phyloP scores from a whole-genome alignment of 2,329 filamentous ascomycete species.

The Gyromitra esculenta region DNA sequence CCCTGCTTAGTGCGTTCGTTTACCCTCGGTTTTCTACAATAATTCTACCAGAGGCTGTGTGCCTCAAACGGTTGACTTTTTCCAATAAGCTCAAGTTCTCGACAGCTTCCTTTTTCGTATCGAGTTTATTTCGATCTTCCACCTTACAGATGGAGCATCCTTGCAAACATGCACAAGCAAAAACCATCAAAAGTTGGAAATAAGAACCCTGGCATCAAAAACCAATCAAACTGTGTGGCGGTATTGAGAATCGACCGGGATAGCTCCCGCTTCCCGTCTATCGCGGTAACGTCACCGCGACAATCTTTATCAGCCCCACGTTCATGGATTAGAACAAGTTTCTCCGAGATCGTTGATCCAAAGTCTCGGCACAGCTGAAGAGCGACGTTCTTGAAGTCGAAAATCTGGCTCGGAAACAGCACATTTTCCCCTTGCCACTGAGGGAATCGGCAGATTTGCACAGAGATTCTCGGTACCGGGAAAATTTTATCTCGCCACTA shows the following conservation, averaged over 20 bases:
- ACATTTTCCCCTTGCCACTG: background rate
- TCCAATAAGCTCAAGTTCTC: background rate
- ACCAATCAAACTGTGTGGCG: background rate
- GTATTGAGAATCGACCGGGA: background rate
- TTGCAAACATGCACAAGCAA: background rate
- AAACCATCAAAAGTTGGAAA: background rate
- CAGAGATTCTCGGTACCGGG: background rate
- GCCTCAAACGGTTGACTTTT: background rate
- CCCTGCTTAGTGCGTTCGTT: no score
- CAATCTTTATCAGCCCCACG: background rate
- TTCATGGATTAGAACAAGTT: conserved; percentile 1
- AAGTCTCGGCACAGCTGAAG: background rate
- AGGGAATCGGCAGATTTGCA: background rate
- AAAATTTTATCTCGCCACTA: background rate
- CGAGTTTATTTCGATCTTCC: background rate
- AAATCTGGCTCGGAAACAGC: background rate
- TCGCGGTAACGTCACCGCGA: background rate
- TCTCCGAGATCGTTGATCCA: conserved; percentile 1
- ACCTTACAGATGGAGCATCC: background rate
- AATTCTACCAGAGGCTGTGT: no score
- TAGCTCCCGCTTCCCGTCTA: background rate
- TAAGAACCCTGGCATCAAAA: background rate
- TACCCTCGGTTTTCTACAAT: no score
- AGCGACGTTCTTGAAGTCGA: background rate
- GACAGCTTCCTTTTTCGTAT: background rate